Evolutionary conservation across 495 filamentous ascomycete species (phyloP), one percentile per base, ranked within the genome.

Genomic region (Trichoderma gamsii): DNA sequence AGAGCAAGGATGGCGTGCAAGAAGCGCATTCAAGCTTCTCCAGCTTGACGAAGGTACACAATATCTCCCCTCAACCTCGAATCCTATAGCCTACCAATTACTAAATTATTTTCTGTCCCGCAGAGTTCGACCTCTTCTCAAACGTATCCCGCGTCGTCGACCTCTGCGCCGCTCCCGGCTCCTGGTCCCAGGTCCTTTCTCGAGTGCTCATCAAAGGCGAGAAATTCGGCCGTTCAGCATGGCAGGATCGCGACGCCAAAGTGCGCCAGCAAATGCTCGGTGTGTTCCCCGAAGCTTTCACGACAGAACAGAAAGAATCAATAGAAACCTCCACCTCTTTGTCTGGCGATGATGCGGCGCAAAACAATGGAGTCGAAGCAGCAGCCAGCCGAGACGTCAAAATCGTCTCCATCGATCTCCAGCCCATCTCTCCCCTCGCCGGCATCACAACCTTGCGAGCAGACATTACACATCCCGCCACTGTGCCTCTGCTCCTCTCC

Each of bases 1-100:
- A 80, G 95, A 99, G 74, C 93, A 98, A 84, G 94, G 95, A 68
- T 99, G 93, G 93, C 91, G 95, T 32, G 95, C 95, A 18, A 89
- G 95, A 65, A 94, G 90, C 68, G 95, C 95, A 41, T 99, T 96
- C 87, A 99, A 99, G 75, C 85, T 99, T 52, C 86, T 99, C 35
- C 95, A 99, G 76, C 86, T 99, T 59, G 91, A 98, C 76, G 93
- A 97, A 76, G 84, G 84, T 85, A 70, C 12, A 1, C 8, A 38
- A 38, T 38, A 38, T 38, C 35, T 4, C 43, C 43, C 43, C 43
- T 46, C 9, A 11, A 46, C 18, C 43, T 6, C 43, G 29, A 12
- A 64, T 23, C 6, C 16, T 11, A 13, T 65, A 13, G 64, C 35
- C 38, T 18, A 18, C 35, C 38, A 3, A 18, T 41, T 15, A n/a